These are phyloP conservation scores for Malassezia restricta DNA, from an alignment of 1,284 basidiomycete species.

Conservation along the genomic window DNA sequence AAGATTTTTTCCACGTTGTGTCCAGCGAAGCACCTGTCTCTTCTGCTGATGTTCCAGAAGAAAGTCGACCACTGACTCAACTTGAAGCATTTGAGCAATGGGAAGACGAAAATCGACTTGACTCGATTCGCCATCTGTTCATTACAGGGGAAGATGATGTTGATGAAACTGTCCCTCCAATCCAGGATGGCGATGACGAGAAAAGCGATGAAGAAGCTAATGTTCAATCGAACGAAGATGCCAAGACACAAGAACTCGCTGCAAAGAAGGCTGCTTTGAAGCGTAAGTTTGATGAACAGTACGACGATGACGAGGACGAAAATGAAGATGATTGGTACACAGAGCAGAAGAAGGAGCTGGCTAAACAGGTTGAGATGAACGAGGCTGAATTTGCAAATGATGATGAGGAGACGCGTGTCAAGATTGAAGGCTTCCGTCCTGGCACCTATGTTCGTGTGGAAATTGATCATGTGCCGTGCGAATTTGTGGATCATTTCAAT, in stretches of 20 bases:
- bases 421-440: conserved; percentile 79
- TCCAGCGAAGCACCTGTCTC: conserved; percentile 15
- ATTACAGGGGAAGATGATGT: conserved; percentile 61
- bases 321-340: conserved; percentile 41
- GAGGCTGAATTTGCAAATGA: conserved; percentile 72
- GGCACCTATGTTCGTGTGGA: conserved; percentile 92
- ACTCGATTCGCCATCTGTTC: conserved; percentile 75
- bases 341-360: conserved; percentile 78
- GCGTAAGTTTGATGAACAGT: conserved; percentile 89
- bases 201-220: conserved; percentile 25
- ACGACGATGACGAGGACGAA: conserved; percentile 60
- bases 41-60: conserved; percentile 57
- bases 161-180: conserved; percentile 41
- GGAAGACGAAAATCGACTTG: conserved; percentile 70
- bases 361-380: conserved; percentile 71
- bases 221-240: conserved; percentile 39
- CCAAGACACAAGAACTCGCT: conserved; percentile 55
- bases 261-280: conserved; percentile 84
- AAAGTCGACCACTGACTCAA: conserved; percentile 55
- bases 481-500: conserved; percentile 87
- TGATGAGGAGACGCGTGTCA: conserved; percentile 63
- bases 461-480: conserved; percentile 68
- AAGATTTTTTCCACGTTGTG: conserved; percentile 58
- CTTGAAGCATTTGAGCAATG: conserved; percentile 56
- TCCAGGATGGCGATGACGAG: conserved; percentile 38